Evolutionary conservation across 176 grass and related monocot genomes (phyloP).

Genomic region (Oryza glumipatula): DNA sequence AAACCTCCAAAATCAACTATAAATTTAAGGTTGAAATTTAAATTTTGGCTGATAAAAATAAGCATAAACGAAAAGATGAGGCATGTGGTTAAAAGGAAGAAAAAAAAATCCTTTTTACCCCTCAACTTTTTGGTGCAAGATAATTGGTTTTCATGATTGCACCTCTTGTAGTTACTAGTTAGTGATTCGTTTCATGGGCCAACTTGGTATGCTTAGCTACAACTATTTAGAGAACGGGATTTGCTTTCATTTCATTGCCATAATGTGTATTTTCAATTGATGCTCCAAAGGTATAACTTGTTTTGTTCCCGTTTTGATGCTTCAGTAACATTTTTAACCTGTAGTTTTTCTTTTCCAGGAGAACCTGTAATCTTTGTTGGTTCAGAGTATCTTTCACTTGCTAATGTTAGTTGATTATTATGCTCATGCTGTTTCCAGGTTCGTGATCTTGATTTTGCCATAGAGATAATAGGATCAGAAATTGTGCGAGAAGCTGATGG

Average conservation of each 20-base stretch:
- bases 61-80: too few species aligned
- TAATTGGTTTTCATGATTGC: background rate
- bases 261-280: background rate
- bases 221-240: background rate
- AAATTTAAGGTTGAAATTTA: too few species aligned
- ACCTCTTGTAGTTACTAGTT: background rate
- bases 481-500: constrained; percentile 92
- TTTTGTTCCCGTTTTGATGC: constrained; percentile 19
- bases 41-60: too few species aligned
- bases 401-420: constrained; percentile 16
- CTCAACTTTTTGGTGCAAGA: background rate
- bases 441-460: constrained; percentile 80
- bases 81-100: background rate
- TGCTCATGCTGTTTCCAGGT: constrained; percentile 59
- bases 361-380: background rate
- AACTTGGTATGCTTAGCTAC: background rate
- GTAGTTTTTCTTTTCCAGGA: too few species aligned
- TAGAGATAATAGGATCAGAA: constrained; percentile 83
- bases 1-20: too few species aligned
- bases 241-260: background rate
- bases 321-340: background rate
- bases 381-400: background rate
- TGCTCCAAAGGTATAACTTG: background rate
- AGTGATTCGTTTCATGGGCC: background rate
- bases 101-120: background rate